Percentiles rank a stretch among this genome's conserved stretches.
phyloP scores from a whole-genome alignment of 1,284 basidiomycete genomes.

The Rhodotorula sp. region DNA sequence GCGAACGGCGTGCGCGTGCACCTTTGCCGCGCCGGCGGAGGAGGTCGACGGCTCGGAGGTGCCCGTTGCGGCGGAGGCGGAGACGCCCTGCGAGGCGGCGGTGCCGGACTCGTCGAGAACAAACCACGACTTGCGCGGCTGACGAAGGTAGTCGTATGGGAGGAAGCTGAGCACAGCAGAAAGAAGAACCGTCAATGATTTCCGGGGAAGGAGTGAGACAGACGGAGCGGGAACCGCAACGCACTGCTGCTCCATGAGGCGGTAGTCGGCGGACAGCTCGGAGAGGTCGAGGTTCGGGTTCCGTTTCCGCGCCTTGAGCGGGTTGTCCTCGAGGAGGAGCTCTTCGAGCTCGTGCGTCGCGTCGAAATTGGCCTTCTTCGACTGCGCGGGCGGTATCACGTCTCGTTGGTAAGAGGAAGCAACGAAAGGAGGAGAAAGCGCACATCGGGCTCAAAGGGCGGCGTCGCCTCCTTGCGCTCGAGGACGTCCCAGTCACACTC shows the following conservation, averaged over 20 bases:
- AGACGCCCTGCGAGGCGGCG: slow-evolving; percentile 7
- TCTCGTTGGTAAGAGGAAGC: neutral
- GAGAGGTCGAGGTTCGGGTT: slow-evolving; percentile 86
- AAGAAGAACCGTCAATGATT: neutral
- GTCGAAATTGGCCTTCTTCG: slow-evolving; percentile 97
- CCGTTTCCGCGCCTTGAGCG: slow-evolving; percentile 88
- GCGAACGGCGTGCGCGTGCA: slow-evolving; percentile 23
- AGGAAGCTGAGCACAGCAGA: slow-evolving; percentile 25
- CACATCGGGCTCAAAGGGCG: slow-evolving; percentile 92
- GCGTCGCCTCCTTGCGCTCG: slow-evolving; percentile 72
- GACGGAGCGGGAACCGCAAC: slow-evolving; percentile 3
- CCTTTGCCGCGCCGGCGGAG: neutral
- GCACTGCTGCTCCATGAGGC: slow-evolving; percentile 96
- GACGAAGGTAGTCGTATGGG: slow-evolving; percentile 37
- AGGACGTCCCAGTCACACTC: slow-evolving; percentile 83
- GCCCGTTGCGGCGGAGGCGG: neutral
- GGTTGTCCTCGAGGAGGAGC: slow-evolving; percentile 92
- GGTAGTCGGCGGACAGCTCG: slow-evolving; percentile 82
- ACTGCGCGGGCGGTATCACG: slow-evolving; percentile 61
- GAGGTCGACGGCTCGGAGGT: neutral
- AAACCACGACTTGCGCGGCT: slow-evolving; percentile 39
- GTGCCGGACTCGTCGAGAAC: slow-evolving; percentile 20
- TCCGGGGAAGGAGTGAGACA: neutral
- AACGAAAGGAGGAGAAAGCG: slow-evolving; percentile 48
- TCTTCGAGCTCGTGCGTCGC: slow-evolving; percentile 99